Base-by-base conservation (phyloP, 306 rosid species). In the Neltuma alba region DNA sequence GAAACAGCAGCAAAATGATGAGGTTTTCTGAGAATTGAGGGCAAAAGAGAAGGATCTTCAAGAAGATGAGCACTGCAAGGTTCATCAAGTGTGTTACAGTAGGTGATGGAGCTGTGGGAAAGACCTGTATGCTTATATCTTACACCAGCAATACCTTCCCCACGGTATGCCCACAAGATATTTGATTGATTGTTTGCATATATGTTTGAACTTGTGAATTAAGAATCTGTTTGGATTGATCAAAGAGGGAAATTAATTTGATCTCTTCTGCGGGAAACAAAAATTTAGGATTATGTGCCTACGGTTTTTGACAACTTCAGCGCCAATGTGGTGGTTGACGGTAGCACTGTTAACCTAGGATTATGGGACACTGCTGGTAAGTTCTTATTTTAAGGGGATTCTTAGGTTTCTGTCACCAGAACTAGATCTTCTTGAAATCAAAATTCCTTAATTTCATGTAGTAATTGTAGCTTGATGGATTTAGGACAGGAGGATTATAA, bases 31-130 rank as follows among this genome's bases (percentile, higher is more conserved):
- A 42, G 72, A 38, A 40, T 10, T 62, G 74, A 87, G 67, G 83
- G 38, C 45, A 55, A 30, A 67, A 77, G 73, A 68, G 54, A 40
- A 65, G 65, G 79, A 38, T 57, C 50, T 47, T 41, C 36, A 87
- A 83, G 36, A 87, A 83, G 52, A 94, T 94, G 98, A 92, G 91
- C 85, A 92, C 98, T 9, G 92, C 96, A 21, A 89, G 98, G 74
- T 94, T 94, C 89, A 94, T 94, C 79, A 94, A 94, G 88, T 94
- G 97, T 83, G 97, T 92, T 37, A 94, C 97, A 6, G 97, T 94
- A n/a, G 98, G 98, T 42, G 98, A 94, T 84, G 97, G 97, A 67
- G 98, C 97, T 45, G 97, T 94, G 31, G 98, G 97, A 74, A 94
- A 94, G 77, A 94, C 98, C 3, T 94, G 98, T 79, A 90, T 92